Evolutionary conservation across 495 filamentous ascomycete species (phyloP), one percentile per base, ranked within the genome.

Genomic region (Sporormia fimetaria): DNA sequence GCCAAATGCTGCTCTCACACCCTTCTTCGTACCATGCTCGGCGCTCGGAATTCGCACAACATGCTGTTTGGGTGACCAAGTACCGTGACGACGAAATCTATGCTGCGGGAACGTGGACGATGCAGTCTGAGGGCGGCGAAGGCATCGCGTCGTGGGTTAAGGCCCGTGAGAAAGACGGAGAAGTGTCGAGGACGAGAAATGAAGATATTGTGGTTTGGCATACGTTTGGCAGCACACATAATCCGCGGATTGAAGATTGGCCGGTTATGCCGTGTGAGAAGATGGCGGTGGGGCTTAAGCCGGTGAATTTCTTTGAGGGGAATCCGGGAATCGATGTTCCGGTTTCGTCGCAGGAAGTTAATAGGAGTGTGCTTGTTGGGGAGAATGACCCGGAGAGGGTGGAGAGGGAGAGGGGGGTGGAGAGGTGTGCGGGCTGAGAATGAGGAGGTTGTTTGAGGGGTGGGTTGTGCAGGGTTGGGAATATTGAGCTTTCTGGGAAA

Each of bases 201-300:
- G 33, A 51, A 36, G 52, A 58, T 27, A 37, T 58, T 21, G 56
- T 58, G 20, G 34, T 58, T 0, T 58, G 55, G 55, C 37, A 35
- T 25, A 49, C 47, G n/a, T 58, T 52, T 23, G 56, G 52, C 21
- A 47, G 46, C 23, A 56, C 48, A 16, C 56, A 58, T 24, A 56
- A 53, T 42, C 49, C 53, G 30, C 12, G 56, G 7, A 48, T 56
- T 9, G 56, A 58, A 28, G 56, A 57, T 33, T 56, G 48, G 37
- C 53, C 56, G 0, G 49, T 58, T 9, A 58, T 58, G 56, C 56
- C 56, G 3, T 20, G 22, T 15, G 56, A 58, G 44, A 51, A 48
- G 28, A 50, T 44, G 37, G 44, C 40, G 27, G 33, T 56, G 3
- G 52, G 49, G 3, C 33, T 58, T 29, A 56, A 56, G 33, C 52